Conservation (phyloP, 2,329 filamentous ascomycete species). For the Cytospora piceicola region DNA sequence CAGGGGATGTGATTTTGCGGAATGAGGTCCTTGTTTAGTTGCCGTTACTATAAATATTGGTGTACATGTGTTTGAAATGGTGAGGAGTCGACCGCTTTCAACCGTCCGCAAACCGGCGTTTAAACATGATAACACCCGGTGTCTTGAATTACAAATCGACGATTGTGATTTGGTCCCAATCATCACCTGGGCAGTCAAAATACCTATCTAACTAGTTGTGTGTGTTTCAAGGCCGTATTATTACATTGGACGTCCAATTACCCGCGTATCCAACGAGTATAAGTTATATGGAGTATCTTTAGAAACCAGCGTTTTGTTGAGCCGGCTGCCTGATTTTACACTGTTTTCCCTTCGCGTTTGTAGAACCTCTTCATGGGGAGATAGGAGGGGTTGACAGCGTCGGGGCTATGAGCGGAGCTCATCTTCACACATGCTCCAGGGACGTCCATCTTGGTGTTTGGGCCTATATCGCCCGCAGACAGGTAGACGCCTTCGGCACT, state of each 20-base stretch:
- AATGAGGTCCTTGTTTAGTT: background rate
- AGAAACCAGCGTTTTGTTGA: background rate
- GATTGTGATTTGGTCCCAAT: background rate
- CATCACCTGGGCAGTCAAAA: background rate
- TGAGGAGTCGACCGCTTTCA: background rate
- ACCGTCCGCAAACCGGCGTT: background rate
- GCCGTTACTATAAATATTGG: background rate
- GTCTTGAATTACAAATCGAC: conserved; percentile 4
- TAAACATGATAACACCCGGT: background rate
- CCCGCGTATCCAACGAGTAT: too few relatives aligned
- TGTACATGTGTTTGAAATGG: background rate
- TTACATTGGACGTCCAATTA: conserved; percentile 2
- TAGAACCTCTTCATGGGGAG: background rate
- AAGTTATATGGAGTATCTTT: too few relatives aligned
- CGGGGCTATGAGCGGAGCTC: background rate
- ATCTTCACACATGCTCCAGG: conserved; percentile 21
- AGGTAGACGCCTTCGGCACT: conserved; percentile 30
- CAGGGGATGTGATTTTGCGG: background rate
- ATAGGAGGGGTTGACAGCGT: background rate
- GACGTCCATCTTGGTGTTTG: conserved; percentile 34
- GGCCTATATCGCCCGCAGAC: conserved; percentile 25
- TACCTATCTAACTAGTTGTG: background rate
- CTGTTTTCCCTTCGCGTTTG: background rate
- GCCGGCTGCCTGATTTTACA: background rate
- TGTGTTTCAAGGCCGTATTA: background rate